A percentile compares a stretch with the other conserved stretches of the same genome.
These are phyloP conservation scores for Cyclotella baltica DNA, from an alignment of 108 stramenopile species.

Conservation along the genomic window DNA sequence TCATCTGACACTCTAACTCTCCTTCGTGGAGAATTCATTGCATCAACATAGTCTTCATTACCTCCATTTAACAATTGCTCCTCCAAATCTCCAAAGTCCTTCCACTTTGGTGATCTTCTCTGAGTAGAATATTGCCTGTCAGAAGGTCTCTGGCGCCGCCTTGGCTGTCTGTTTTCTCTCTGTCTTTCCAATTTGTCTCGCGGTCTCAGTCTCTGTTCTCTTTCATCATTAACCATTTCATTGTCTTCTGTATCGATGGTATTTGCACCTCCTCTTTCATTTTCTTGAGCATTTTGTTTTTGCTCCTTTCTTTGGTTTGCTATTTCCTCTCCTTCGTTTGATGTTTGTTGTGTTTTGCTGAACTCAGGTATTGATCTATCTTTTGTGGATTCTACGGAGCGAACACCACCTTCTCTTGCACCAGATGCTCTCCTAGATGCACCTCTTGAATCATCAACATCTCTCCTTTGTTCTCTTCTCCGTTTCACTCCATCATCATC, in stretches of 20 bases:
- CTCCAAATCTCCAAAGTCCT: conserved; percentile 21
- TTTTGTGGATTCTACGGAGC: neutral
- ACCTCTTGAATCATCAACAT: neutral
- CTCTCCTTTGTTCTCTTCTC: neutral
- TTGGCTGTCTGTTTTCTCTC: neutral
- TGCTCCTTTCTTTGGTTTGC: too few species aligned
- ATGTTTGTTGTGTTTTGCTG: neutral
- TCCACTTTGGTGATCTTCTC: neutral
- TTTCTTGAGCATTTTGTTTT: too few species aligned
- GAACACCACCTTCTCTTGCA: neutral
- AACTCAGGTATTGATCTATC: neutral
- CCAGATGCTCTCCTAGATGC: neutral
- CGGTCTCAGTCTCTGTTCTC: neutral
- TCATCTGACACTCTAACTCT: neutral
- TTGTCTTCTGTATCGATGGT: neutral
- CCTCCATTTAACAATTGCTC: conserved; percentile 5
- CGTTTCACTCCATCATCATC: neutral
- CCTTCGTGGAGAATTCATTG: neutral
- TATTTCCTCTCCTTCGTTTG: too few species aligned
- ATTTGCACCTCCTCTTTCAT: neutral
- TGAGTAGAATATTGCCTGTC: neutral
- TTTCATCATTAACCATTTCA: neutral
- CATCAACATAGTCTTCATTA: neutral
- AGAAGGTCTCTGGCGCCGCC: neutral
- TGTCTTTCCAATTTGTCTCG: neutral